Base-by-base conservation (phyloP, 257 asterid genomes). In the Osmanthus fragrans region DNA sequence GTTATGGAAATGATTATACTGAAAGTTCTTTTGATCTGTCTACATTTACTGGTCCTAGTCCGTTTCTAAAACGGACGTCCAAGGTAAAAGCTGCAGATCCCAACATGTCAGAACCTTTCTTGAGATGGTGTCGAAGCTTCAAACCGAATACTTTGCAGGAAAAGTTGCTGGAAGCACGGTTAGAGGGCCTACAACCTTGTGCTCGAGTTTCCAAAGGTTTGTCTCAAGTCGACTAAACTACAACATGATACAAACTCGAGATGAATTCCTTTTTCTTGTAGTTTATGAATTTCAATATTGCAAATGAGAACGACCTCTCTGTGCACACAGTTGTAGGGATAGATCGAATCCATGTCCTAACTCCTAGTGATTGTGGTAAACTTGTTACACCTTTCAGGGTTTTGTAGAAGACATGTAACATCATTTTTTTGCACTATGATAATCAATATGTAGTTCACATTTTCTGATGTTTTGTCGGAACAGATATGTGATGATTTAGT, bases 141-240 rank as follows among this genome's bases (percentile, higher is more conserved):
- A 89, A 82, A 77, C 89, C 89, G 2, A 86, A 85, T 74, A 90
- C 97, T 68, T 81, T 94, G 87, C 86, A 86, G 89, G 97, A 91
- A 21, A 91, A 86, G 90, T 86, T 94, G 84, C 90, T 91, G 23
- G 97, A 94, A 83, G 97, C 99, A 21, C 88, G 99, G 84, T 65
- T 86, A 4, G 92, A 85, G 74, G 80, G 84, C 71, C 90, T 76
- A 80, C 88, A 81, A 56, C 72, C 85, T 71, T 88, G 84, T 29
- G 47, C 81, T 42, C 82, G 88, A 49, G 71, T 80, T 63, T 71
- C 87, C 56, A 84, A 81, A 74, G 90, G 86, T 74, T 80, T 51
- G 70, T 83, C 82, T 67, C 77, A 45, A 64, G 85, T 27, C 21
- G 80, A 71, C 27, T 71, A 25, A 80, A 71, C 18, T 78, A 76